Evolutionary conservation across 257 asterid genomes (phyloP).

Genomic region (Lithospermum erythrorhizon): DNA sequence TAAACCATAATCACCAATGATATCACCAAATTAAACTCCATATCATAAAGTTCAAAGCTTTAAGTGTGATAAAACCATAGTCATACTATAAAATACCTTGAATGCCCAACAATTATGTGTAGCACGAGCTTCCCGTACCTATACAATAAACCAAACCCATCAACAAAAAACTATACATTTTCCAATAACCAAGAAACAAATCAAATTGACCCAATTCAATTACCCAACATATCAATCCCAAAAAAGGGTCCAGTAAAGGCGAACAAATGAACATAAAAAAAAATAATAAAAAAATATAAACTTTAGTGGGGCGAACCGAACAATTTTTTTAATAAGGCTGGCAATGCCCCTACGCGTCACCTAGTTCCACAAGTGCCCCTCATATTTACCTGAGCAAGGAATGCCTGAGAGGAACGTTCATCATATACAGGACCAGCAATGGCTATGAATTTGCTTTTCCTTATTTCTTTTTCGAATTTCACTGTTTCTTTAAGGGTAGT

Average conservation of each 20-base stretch:
- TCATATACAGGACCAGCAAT: constrained; percentile 65
- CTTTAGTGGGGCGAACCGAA: too few relatives aligned
- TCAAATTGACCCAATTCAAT: not conserved
- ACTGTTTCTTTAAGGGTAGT: constrained; percentile 59
- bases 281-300: too few relatives aligned
- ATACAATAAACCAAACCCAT: constrained; percentile 6
- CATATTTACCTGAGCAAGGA: constrained; percentile 55
- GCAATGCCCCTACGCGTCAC: too few relatives aligned
- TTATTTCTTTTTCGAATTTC: constrained; percentile 54
- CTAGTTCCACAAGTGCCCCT: too few relatives aligned
- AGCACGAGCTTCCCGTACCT: constrained; percentile 86
- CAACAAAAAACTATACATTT: not conserved
- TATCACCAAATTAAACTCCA: not conserved
- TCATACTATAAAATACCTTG: constrained; percentile 39
- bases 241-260: not conserved
- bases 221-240: not conserved
- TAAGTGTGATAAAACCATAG: too few relatives aligned
- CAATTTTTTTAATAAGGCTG: too few relatives aligned
- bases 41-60: constrained; percentile 1
- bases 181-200: constrained; percentile 1
- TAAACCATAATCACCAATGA: not conserved
- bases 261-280: too few relatives aligned
- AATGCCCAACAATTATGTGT: constrained; percentile 97
- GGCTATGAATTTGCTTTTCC: constrained; percentile 85
- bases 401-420: constrained; percentile 56